Conservation (phyloP, 1,284 basidiomycete genomes). For the Pterulicium gracile region DNA sequence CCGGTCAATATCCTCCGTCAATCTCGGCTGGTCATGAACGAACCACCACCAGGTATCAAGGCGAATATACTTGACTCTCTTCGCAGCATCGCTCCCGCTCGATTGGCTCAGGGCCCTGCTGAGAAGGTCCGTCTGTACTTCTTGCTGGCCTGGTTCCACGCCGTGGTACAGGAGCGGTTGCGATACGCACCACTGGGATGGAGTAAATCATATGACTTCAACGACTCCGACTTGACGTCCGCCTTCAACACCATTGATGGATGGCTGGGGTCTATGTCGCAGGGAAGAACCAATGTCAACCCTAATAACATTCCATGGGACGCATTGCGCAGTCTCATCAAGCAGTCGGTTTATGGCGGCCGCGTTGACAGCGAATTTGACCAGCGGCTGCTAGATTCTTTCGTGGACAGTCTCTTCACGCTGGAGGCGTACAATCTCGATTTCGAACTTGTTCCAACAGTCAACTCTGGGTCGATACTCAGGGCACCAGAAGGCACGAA, state of each 20-base stretch:
- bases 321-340: conserved; percentile 81
- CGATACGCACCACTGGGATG: conserved; percentile 92
- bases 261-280: conserved; percentile 74
- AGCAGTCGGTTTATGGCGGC: conserved; percentile 92
- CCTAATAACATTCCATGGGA: conserved; percentile 89
- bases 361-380: conserved; percentile 91
- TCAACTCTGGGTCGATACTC: conserved; percentile 48
- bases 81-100: conserved; percentile 61
- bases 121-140: conserved; percentile 90
- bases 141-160: conserved; percentile 97
- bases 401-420: conserved; percentile 85
- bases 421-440: conserved; percentile 83
- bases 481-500: conserved; percentile 83
- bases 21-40: conserved; percentile 94
- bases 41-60: conserved; percentile 91
- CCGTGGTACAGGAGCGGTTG: conserved; percentile 89
- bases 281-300: conserved; percentile 84
- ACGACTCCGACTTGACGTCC: conserved; percentile 94
- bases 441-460: conserved; percentile 75
- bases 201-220: conserved; percentile 95
- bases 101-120: conserved; percentile 72
- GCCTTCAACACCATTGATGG: conserved; percentile 86
- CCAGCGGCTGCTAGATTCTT: conserved; percentile 82
- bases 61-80: conserved; percentile 90
- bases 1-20: conserved; percentile 93